Evolutionary conservation across 768 basidiomycete species (phyloP).

Genomic region (Agrocybe chaxingu): DNA sequence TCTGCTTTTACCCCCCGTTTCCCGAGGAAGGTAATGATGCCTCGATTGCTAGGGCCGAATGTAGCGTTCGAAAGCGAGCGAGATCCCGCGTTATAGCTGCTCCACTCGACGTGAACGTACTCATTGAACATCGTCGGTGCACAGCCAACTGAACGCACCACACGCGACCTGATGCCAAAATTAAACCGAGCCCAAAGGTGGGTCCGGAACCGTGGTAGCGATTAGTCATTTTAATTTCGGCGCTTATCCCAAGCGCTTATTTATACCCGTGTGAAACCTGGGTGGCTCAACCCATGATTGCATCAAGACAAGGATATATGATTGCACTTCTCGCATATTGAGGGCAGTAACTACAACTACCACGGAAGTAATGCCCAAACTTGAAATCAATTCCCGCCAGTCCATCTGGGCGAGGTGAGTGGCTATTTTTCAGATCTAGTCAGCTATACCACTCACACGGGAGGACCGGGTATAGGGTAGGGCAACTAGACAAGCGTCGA

Average conservation of each 20-base stretch:
- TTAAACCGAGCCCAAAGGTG: conserved; percentile 25
- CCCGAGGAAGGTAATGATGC: conserved; percentile 19
- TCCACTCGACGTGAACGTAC: conserved; percentile 15
- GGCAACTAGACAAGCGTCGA: conserved; percentile 11
- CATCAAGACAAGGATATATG: no score
- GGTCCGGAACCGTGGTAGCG: background rate
- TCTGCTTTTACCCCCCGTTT: conserved; percentile 16
- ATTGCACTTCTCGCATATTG: no score
- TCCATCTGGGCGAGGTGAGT: conserved; percentile 1
- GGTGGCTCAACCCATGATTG: no score
- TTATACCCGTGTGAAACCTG: no score
- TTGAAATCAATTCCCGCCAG: conserved; percentile 5
- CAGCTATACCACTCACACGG: conserved; percentile 25
- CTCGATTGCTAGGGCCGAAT: conserved; percentile 14
- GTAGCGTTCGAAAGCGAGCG: background rate
- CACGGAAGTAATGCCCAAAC: background rate
- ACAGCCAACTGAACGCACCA: conserved; percentile 15
- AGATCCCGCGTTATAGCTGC: conserved; percentile 18
- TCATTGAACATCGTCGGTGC: conserved; percentile 12
- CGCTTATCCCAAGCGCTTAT: no score
- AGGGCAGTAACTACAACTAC: background rate
- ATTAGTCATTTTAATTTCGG: no score
- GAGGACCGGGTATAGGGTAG: conserved; percentile 42
- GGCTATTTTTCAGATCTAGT: background rate
- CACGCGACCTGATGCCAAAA: conserved; percentile 21